Evolutionary conservation across 2,329 filamentous ascomycete genomes (phyloP), one percentile per base, ranked within the genome.

Genomic region (Xylaria sp.): DNA sequence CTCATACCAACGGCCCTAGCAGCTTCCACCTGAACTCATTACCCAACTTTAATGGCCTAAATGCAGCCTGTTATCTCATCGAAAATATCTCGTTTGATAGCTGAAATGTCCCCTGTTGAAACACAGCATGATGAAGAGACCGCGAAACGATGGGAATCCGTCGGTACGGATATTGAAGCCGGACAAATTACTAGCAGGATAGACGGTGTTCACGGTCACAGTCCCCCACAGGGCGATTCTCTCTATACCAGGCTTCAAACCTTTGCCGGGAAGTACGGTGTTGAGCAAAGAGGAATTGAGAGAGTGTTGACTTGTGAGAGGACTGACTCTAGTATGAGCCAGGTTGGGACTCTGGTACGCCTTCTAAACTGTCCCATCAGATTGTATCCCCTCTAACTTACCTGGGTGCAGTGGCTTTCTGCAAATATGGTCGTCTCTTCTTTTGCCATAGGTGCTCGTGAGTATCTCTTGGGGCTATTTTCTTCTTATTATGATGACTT

Each of bases 391-490:
- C n/a, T 41, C 54, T 64, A 48, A 48, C 47, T 53, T 8, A 46
- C 27, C 11, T 7, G 23, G n/a, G 10, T 53, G 11, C 25, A 90
- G 87, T 93, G 90, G 90, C 80, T 91, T 44, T 88, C 89, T 1
- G 89, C 89, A 70, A 93, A 93, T 76, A 87, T 93, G 87, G 88
- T 90, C 54, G 87, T 92, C 48, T 89, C 87, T 23, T 88, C 88
- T 13, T 92, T 93, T 70, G 90, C 91, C 49, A 88, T 93, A 58
- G 91, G 90, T 46, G 85, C 90, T 17, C 83, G n/a, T n/a, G n/a
- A n/a, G n/a, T n/a, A n/a, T n/a, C n/a, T n/a, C n/a, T n/a, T n/a
- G n/a, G n/a, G n/a, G n/a, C n/a, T n/a, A n/a, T n/a, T n/a, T n/a
- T n/a, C n/a, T n/a, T n/a, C n/a, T n/a, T n/a, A n/a, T n/a, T n/a